Evolutionary conservation across 768 basidiomycete genomes (phyloP), one percentile per base, ranked within the genome.

Genomic region (Suillus cothurnatus): DNA sequence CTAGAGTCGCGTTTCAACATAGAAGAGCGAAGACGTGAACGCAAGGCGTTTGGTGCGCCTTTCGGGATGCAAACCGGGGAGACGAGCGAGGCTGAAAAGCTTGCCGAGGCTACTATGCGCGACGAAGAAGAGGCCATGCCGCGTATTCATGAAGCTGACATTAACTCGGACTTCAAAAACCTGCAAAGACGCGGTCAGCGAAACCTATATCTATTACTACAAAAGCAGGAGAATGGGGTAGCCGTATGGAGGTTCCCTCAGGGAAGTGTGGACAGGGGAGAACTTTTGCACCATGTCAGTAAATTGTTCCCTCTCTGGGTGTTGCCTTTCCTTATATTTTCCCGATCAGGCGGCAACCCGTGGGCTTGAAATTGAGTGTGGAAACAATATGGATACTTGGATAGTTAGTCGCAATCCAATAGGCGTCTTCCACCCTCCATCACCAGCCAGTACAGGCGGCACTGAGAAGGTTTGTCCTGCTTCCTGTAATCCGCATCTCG

Each of bases 331-430:
- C 50, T 52, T 31, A 17, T 41, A 47, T 49, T 38, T 14, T 41
- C 47, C 50, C 12, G 23, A 43, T 45, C 64, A 95, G 91, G 89
- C 94, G 45, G 94, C 94, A 5, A 82, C 87, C 61, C 82, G 89
- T 58, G 86, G 90, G 66, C 81, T 98, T 26, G 78, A 80, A 57
- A 84, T 86, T 3, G 85, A 91, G 72, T 93, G 91, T 67, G 95
- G 95, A 12, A 80, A 83, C 50, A 79, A 88, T 61, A 94, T 99
- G 91, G 95, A 99, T 72, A 88, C 88, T 15, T 99, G 97, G 96
- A 81, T 96, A 67, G 94, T 97, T n/a, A 87, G 93, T 61, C 86
- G 90, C 61, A 92, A 91, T 63, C 97, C 97, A 4, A 87, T 97
- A 69, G 95, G 94, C 5, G 83, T 93, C 61, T 85, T 88, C 76